A percentile compares a stretch with the other conserved stretches of the same genome.
These are phyloP conservation scores for Didymella pinodella DNA, from an alignment of 2,329 filamentous ascomycete species.

Conservation along the genomic window DNA sequence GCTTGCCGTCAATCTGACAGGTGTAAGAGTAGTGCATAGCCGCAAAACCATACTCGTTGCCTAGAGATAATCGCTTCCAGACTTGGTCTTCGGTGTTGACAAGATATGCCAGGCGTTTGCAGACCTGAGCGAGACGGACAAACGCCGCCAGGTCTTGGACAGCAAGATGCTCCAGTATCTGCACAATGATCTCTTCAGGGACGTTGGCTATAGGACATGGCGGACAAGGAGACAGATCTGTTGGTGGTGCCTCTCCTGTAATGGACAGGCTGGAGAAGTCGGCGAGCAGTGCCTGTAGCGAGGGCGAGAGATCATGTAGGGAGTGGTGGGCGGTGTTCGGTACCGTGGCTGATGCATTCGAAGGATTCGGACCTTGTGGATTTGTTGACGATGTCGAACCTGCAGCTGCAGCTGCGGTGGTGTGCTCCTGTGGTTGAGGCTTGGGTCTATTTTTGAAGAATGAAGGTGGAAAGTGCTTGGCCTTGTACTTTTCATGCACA, in stretches of 20 bases:
- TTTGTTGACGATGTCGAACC: conserved; percentile 46
- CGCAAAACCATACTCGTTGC: conserved; percentile 76
- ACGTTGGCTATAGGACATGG: conserved; percentile 81
- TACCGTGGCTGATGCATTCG: conserved; percentile 61
- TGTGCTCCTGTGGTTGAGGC: conserved; percentile 18
- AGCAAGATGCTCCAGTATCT: conserved; percentile 78
- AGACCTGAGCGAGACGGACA: conserved; percentile 78
- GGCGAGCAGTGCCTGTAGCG: conserved; percentile 73
- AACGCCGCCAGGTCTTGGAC: conserved; percentile 79
- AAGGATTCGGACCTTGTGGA: conserved; percentile 56
- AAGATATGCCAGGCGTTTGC: conserved; percentile 85
- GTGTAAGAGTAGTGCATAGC: conserved; percentile 85
- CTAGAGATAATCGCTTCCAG: conserved; percentile 80
- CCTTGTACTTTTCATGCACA: conserved; percentile 86
- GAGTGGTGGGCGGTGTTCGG: conserved; percentile 65
- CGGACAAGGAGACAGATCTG: conserved; percentile 75
- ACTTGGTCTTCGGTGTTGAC: conserved; percentile 83
- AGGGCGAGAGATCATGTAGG: conserved; percentile 62
- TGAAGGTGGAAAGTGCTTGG: conserved; percentile 84
- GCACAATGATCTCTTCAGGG: conserved; percentile 83
- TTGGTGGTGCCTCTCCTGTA: conserved; percentile 68
- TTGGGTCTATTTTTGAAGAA: conserved; percentile 51
- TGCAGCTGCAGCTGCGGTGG: conserved; percentile 15
- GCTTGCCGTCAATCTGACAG: conserved; percentile 63
- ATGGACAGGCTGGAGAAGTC: conserved; percentile 78